A percentile compares a stretch with the other conserved stretches of the same genome.
These are phyloP conservation scores for Cucurbita maxima DNA, from an alignment of 306 rosid species.

Conservation along the genomic window DNA sequence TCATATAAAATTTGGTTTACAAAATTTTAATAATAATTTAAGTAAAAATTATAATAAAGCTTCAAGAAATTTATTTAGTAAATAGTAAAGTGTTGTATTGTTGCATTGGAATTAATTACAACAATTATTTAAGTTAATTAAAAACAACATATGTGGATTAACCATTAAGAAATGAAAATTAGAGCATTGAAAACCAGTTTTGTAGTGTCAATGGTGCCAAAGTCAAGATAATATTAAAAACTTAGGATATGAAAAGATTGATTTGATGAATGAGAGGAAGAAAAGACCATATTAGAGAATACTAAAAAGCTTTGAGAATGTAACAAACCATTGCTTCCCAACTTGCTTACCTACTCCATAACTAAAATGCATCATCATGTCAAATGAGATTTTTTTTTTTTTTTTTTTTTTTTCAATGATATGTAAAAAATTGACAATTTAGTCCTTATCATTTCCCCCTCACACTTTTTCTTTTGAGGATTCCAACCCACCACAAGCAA, in stretches of 20 bases:
- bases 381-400: background rate
- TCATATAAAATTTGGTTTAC: no score
- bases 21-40: no score
- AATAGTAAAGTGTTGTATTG: no score
- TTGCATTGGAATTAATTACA: no score
- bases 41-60: no score
- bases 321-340: background rate
- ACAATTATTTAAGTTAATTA: no score
- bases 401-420: background rate
- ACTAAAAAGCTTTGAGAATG: background rate
- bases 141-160: background rate
- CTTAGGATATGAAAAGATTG: background rate
- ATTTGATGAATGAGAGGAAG: background rate
- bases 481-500: background rate
- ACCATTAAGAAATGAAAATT: background rate
- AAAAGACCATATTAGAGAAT: background rate
- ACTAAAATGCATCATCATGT: background rate
- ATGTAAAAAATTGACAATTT: background rate
- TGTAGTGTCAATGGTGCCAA: background rate
- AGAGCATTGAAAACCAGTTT: background rate
- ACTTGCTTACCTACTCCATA: background rate
- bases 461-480: background rate
- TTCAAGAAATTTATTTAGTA: no score
- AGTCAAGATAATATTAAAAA: background rate
- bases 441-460: background rate